These are phyloP conservation scores for Blastomyces emzantsi DNA, from an alignment of 2,329 filamentous ascomycete species.

Conservation along the genomic window DNA sequence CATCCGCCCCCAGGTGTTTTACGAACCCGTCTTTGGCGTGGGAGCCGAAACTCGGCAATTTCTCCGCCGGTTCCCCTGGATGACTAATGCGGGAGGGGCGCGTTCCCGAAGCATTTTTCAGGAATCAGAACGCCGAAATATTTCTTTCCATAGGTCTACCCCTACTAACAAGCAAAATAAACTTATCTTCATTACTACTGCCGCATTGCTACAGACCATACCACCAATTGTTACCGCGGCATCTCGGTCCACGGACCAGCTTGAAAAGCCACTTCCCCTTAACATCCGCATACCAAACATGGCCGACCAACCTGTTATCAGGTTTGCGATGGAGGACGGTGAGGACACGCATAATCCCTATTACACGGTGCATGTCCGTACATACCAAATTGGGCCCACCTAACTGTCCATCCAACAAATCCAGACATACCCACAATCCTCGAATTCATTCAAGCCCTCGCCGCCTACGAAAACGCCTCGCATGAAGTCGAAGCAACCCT, in stretches of 20 bases:
- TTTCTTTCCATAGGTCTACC: neutral
- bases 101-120: neutral
- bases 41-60: neutral
- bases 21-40: no score
- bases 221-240: neutral
- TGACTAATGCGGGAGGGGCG: neutral
- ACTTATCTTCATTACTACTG: neutral
- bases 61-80: slow-evolving; percentile 21
- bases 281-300: slow-evolving; percentile 17
- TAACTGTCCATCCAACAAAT: neutral
- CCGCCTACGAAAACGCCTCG: slow-evolving; percentile 74
- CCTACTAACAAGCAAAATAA: neutral
- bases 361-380: neutral
- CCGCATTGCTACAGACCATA: neutral
- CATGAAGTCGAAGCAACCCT: slow-evolving; percentile 69
- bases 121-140: no score
- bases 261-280: neutral
- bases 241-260: neutral
- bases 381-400: neutral
- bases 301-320: slow-evolving; percentile 31
- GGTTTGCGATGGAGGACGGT: slow-evolving; percentile 36
- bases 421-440: slow-evolving; percentile 77
- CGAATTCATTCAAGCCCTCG: slow-evolving; percentile 71
- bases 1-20: slow-evolving; percentile 12
- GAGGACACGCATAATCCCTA: slow-evolving; percentile 6